These are phyloP conservation scores for Begonia peltatifolia DNA, from an alignment of 306 rosid genomes.

Conservation along the genomic window DNA sequence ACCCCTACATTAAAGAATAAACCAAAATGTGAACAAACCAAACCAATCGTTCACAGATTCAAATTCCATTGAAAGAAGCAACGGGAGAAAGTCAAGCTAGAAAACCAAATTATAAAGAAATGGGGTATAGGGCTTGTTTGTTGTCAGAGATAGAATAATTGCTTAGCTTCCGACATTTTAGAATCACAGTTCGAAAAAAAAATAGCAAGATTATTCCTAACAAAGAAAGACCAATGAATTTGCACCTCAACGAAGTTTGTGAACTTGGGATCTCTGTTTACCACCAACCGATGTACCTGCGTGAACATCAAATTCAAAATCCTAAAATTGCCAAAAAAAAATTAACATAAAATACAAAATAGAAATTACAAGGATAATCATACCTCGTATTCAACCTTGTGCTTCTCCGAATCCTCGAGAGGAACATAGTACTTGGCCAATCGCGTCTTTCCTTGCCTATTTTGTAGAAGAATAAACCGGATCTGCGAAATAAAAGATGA, in stretches of 20 bases:
- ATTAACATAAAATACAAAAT: conserved; percentile 1
- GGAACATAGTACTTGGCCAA: conserved; percentile 90
- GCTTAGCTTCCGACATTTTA: no score
- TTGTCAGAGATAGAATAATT: no score
- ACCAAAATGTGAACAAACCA: no score
- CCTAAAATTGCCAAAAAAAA: neutral
- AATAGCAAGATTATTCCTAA: no score
- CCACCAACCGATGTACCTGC: conserved; percentile 96
- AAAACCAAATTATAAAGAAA: no score
- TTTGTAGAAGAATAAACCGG: conserved; percentile 92
- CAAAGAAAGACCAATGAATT: neutral
- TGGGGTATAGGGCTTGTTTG: no score
- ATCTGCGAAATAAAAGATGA: conserved; percentile 36
- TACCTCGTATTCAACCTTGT: conserved; percentile 98
- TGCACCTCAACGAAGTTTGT: conserved; percentile 91
- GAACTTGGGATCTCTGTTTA: conserved; percentile 90
- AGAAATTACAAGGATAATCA: neutral
- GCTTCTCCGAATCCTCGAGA: conserved; percentile 94
- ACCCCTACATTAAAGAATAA: no score
- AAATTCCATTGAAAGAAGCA: neutral
- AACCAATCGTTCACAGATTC: no score
- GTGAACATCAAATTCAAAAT: conserved; percentile 7
- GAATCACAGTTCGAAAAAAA: no score
- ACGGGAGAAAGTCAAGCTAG: neutral
- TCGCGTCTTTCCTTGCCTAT: conserved; percentile 90